These are phyloP conservation scores for Lodderomyces elongisporus DNA, from an alignment of 1,139 yeast species.

Conservation along the genomic window DNA sequence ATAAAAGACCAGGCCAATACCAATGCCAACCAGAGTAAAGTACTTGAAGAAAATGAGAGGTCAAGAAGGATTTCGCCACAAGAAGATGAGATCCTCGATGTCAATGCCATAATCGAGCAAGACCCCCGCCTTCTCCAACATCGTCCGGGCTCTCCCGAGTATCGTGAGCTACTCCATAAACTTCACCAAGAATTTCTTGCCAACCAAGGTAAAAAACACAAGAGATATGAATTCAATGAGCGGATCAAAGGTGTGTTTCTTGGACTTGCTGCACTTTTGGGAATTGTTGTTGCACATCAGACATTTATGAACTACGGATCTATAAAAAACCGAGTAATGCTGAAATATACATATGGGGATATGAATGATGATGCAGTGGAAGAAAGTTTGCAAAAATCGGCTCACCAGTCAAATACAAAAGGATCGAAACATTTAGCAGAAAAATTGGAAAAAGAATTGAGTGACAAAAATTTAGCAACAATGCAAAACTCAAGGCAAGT, in stretches of 20 bases:
- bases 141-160: slow-evolving; percentile 34
- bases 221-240: slow-evolving; percentile 27
- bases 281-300: slow-evolving; percentile 35
- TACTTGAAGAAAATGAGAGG: slow-evolving; percentile 3
- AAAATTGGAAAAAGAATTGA: slow-evolving; percentile 29
- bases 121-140: slow-evolving; percentile 33
- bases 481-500: slow-evolving; percentile 23
- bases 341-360: slow-evolving; percentile 27
- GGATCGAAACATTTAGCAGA: slow-evolving; percentile 21
- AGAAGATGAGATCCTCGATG: slow-evolving; percentile 16
- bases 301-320: slow-evolving; percentile 39
- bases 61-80: slow-evolving; percentile 1
- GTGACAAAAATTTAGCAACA: slow-evolving; percentile 18
- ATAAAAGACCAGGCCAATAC: not conserved
- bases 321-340: slow-evolving; percentile 18
- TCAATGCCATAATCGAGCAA: slow-evolving; percentile 23
- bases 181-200: slow-evolving; percentile 26
- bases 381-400: slow-evolving; percentile 26
- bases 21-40: slow-evolving; percentile 5
- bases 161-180: slow-evolving; percentile 27
- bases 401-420: slow-evolving; percentile 27
- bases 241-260: slow-evolving; percentile 31
- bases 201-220: slow-evolving; percentile 19
- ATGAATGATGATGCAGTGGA: slow-evolving; percentile 22
- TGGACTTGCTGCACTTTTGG: slow-evolving; percentile 30